Percentiles rank a stretch among this genome's conserved stretches.
These are phyloP conservation scores for Arthrobotrys iridis DNA, from an alignment of 2,329 filamentous ascomycete genomes.

Conservation along the genomic window DNA sequence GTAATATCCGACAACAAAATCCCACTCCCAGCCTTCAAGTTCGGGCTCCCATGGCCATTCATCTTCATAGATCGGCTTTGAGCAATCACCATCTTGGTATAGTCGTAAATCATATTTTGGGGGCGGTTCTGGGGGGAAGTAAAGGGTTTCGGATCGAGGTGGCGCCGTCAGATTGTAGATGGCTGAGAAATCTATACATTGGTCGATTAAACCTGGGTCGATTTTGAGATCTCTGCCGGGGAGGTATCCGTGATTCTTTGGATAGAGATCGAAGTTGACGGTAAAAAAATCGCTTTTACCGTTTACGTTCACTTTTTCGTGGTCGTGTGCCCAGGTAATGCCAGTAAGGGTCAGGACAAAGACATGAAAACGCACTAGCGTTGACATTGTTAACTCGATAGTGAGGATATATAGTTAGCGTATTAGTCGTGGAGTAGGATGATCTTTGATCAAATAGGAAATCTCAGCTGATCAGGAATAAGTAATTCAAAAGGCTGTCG, in stretches of 20 bases:
- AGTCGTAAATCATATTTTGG: constrained; percentile 8
- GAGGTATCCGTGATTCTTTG: constrained; percentile 15
- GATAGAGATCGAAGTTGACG: constrained; percentile 12
- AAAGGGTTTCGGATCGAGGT: constrained; percentile 17
- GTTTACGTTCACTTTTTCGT: too few species aligned
- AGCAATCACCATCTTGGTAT: constrained; percentile 20
- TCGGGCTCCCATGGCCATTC: constrained; percentile 22
- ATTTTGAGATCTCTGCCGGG: neutral
- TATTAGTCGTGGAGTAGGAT: neutral
- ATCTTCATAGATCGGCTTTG: constrained; percentile 20
- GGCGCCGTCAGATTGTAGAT: neutral
- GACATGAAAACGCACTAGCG: neutral
- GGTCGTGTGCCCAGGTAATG: neutral
- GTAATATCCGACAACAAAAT: neutral
- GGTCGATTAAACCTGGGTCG: neutral
- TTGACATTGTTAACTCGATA: neutral
- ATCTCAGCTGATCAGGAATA: neutral
- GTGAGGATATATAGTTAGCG: neutral
- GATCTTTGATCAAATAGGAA: constrained; percentile 20
- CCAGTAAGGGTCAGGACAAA: neutral
- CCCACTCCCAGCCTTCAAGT: neutral
- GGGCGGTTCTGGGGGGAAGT: neutral
- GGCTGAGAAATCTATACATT: constrained; percentile 13
- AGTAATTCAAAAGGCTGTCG: constrained; percentile 1
- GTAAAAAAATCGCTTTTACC: neutral